phyloP scores from a whole-genome alignment of 2,329 filamentous ascomycete genomes.

The Lasiodiplodia gonubiensis region DNA sequence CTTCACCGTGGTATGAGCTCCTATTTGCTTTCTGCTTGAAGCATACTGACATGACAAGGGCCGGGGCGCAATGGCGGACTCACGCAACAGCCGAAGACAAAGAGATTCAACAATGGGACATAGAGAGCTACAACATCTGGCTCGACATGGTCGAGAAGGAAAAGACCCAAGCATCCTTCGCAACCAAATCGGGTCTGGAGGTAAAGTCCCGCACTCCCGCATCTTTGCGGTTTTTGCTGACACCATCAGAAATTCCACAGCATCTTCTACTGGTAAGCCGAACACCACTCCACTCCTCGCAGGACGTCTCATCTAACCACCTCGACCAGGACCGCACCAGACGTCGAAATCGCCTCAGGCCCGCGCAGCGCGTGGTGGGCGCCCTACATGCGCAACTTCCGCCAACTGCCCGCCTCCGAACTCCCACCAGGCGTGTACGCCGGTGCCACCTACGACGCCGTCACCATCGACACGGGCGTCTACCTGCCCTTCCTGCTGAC shows the following conservation, averaged over 20 bases:
- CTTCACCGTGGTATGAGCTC: slow-evolving; percentile 49
- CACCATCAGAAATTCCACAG: slow-evolving; percentile 28
- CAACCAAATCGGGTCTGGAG: slow-evolving; percentile 33
- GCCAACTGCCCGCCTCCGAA: slow-evolving; percentile 30
- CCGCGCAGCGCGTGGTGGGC: slow-evolving; percentile 46
- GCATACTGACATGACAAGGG: slow-evolving; percentile 39
- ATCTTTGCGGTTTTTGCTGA: background rate
- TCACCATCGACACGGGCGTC: slow-evolving; percentile 46
- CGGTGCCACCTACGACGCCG: slow-evolving; percentile 41
- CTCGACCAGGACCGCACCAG: slow-evolving; percentile 35
- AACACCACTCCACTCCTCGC: background rate
- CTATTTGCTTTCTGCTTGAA: background rate
- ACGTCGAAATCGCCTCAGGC: slow-evolving; percentile 29
- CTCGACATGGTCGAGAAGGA: slow-evolving; percentile 39
- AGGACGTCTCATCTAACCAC: background rate
- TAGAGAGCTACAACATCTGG: slow-evolving; percentile 52
- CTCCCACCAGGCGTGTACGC: slow-evolving; percentile 33
- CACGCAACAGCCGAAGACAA: slow-evolving; percentile 44
- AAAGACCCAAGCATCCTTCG: slow-evolving; percentile 32
- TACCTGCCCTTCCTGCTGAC: slow-evolving; percentile 48
- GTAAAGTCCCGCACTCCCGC: slow-evolving; percentile 14
- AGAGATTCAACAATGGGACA: slow-evolving; percentile 49
- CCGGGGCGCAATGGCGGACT: slow-evolving; percentile 56
- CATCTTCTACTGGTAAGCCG: slow-evolving; percentile 25
- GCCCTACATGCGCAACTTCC: slow-evolving; percentile 44